Base-by-base conservation (phyloP, 2,329 filamentous ascomycete genomes). In the Pseudogymnoascus sp. region DNA sequence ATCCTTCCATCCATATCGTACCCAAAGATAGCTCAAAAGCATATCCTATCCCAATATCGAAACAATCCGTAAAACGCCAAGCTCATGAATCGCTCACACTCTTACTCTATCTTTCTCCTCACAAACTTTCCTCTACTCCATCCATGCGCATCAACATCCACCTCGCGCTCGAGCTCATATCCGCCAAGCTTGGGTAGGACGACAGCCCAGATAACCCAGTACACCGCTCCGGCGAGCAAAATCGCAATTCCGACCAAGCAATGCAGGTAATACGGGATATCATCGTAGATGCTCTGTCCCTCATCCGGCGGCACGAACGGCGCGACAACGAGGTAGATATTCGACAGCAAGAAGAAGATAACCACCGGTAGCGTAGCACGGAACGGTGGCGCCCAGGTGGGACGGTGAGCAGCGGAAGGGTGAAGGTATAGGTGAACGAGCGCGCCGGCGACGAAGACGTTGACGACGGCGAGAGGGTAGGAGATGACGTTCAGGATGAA, bases 401-500 rank as follows among this genome's bases (percentile, higher is more conserved):
- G 80, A 62, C 77, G 78, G 75, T 80, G 76, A 71, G 76, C 79
- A 6, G 75, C 71, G 35, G 74, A 72, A 62, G 77, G 79, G 74
- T 79, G 77, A 66, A 78, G 72, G 72, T 82, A 84, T 29, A 86
- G 78, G 64, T 82, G 78, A 23, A 84, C 73, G 35, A 86, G 76
- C 42, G 78, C 83, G 3, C 73, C 78, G 10, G 81, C 77, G 59
- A 85, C 81, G 64, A 83, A 81, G 64, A 79, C 73, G 73, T 84
- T 84, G 72, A 84, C 77, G 46, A 85, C 77, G 60, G 85, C 81
- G 11, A 87, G 78, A 0, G 85, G 85, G 68, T 88, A 88, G 0
- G 83, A 84, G 69, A 88, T 88, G 62, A 88, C 79, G 73, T 85
- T 83, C 65, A 83, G 75, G 56, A 83, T 78, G 68, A 87, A 87